Base-by-base conservation (phyloP, 306 rosid species). In the Citrullus mucosospermus region DNA sequence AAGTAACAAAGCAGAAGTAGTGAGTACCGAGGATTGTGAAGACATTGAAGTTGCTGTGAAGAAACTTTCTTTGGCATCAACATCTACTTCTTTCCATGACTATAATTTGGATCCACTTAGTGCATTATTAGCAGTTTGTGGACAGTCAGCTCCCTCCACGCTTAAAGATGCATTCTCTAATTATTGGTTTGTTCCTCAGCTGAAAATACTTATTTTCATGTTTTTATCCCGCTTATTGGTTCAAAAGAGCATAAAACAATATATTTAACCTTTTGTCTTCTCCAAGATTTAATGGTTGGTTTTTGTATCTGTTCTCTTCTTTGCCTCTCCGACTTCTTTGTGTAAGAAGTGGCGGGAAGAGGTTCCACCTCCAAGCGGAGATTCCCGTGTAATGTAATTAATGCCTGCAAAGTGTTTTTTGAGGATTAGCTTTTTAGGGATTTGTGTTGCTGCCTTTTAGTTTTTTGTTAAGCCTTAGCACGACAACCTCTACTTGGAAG, bases 61-160 rank as follows among this genome's bases (percentile, higher is more conserved):
- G 87, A 88, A 91, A 76, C 90, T 92, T 55, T 91, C 98, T 78
- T 78, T 92, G 81, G 44, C 83, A 15, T 91, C 97, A 74, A 80
- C 89, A 32, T 84, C 91, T 20, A 72, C 89, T 75, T 80, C 89
- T 9, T 22, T 66, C 32, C 89, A 86, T 57, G 71, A n/a, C 74
- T 87, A 87, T 63, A 83, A 83, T 13, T 80, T 75, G 56, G 87
- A 85, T 81, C 92, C 88, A 50, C 86, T 92, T 84, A 39, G 81
- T 70, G 87, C 91, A 71, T 76, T 95, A 38, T 92, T 95, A 77
- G 85, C 83, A 38, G 90, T 85, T 74, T 92, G 98, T 85, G 98
- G 88, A 78, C 98, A 95, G 91, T 85, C 90, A 55, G 83, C 76
- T 59, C 98, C 97, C 41, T 85, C 88, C 25, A 63, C 38, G 77